A percentile compares a stretch with the other conserved stretches of the same genome.
Evolutionary conservation across 2,329 filamentous ascomycete species (phyloP).

Genomic region (Neocatenulostroma microsporum): DNA sequence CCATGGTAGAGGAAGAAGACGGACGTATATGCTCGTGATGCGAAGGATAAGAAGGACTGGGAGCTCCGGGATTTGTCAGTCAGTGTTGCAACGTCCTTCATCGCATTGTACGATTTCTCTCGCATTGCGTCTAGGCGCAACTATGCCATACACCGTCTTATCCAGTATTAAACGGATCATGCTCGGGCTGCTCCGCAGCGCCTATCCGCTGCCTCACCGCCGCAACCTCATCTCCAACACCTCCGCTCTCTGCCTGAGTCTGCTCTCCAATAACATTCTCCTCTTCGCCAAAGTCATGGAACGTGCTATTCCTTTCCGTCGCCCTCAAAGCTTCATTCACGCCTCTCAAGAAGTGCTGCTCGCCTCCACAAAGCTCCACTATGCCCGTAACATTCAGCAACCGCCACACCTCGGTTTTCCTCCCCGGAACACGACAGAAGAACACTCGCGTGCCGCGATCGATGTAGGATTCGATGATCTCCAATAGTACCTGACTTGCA

Average conservation of each 20-base stretch:
- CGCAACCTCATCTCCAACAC: slow-evolving; percentile 5
- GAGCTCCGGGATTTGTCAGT: no score
- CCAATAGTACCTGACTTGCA: slow-evolving; percentile 79
- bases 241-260: slow-evolving; percentile 1
- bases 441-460: slow-evolving; percentile 68
- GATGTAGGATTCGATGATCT: slow-evolving; percentile 79
- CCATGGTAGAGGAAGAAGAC: no score
- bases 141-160: no score
- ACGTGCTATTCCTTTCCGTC: slow-evolving; percentile 56
- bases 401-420: slow-evolving; percentile 51
- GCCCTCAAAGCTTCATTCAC: slow-evolving; percentile 77
- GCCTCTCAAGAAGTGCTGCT: slow-evolving; percentile 67
- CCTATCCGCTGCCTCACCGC: slow-evolving; percentile 5
- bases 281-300: slow-evolving; percentile 6
- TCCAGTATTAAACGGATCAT: no score
- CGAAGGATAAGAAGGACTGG: no score
- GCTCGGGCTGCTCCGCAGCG: no score
- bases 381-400: slow-evolving; percentile 76
- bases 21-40: no score
- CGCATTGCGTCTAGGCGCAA: no score
- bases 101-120: no score
- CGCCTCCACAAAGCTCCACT: slow-evolving; percentile 70
- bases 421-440: slow-evolving; percentile 54
- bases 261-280: slow-evolving; percentile 7
- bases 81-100: no score